Evolutionary conservation across 768 basidiomycete genomes (phyloP).

Genomic region (Termitomyces sp.): DNA sequence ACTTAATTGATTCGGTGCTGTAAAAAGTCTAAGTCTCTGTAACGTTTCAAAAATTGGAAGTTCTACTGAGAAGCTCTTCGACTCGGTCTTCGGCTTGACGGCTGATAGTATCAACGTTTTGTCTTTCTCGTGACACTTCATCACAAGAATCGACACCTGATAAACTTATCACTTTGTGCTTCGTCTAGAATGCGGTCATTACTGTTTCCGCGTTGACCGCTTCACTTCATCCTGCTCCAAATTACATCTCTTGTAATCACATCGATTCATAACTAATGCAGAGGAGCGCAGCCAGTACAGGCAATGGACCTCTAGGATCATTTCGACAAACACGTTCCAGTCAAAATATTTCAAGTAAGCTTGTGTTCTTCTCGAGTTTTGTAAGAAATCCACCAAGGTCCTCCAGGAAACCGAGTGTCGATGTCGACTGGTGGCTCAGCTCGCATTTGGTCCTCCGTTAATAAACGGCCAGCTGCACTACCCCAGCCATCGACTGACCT

Average conservation of each 20-base stretch:
- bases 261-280: neutral
- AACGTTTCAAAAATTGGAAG: neutral
- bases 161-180: neutral
- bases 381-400: neutral
- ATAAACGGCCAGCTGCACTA: neutral
- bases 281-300: neutral
- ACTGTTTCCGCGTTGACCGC: neutral
- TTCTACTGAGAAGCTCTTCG: neutral
- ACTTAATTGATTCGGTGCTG: neutral
- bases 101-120: neutral
- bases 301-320: neutral
- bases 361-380: too few relatives aligned
- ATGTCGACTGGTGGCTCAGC: neutral
- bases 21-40: neutral
- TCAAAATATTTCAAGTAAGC: neutral
- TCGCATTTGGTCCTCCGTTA: neutral
- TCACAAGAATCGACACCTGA: neutral
- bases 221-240: neutral
- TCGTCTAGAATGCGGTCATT: neutral
- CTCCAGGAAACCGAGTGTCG: neutral
- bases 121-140: neutral
- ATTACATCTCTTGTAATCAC: neutral
- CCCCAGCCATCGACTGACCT: neutral
- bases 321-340: neutral
- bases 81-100: neutral